phyloP scores from a whole-genome alignment of 345 rosid species.

The Hirschfeldia incana region DNA sequence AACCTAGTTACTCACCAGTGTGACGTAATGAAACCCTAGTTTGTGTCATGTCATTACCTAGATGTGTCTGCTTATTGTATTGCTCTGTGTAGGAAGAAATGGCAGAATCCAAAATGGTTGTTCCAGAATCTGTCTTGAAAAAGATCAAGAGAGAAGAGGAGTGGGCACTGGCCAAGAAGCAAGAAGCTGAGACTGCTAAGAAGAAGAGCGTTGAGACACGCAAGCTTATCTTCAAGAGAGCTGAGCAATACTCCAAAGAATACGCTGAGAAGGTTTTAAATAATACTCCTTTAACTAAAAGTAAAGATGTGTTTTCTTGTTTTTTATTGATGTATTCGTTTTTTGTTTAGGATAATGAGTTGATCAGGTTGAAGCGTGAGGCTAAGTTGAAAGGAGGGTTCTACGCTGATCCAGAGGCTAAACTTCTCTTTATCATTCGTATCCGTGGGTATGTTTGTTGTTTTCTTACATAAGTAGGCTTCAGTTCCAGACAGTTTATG shows the following conservation, averaged over 20 bases:
- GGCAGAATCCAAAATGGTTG: constrained; percentile 42
- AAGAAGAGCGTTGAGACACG: constrained; percentile 55
- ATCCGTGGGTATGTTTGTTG: constrained; percentile 69
- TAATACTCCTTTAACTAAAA: background rate
- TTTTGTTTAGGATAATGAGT: constrained; percentile 52
- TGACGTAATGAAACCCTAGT: background rate
- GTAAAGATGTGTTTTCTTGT: background rate
- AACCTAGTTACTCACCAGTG: background rate
- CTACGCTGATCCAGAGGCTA: constrained; percentile 89
- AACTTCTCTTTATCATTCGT: constrained; percentile 70
- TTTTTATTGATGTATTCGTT: background rate
- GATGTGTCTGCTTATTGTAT: background rate
- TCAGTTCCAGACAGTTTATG: background rate
- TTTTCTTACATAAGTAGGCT: background rate
- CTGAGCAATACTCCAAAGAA: constrained; percentile 61
- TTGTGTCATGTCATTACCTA: background rate
- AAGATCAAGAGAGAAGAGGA: constrained; percentile 70
- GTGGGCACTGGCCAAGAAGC: constrained; percentile 47
- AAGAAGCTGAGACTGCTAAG: constrained; percentile 49
- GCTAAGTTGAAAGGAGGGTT: constrained; percentile 89
- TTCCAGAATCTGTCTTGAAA: constrained; percentile 68
- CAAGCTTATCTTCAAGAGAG: constrained; percentile 56
- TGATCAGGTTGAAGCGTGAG: constrained; percentile 68
- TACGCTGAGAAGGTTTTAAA: constrained; percentile 53
- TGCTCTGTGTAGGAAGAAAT: constrained; percentile 24